phyloP scores from a whole-genome alignment of 345 rosid genomes.

The Lepidium sativum region DNA sequence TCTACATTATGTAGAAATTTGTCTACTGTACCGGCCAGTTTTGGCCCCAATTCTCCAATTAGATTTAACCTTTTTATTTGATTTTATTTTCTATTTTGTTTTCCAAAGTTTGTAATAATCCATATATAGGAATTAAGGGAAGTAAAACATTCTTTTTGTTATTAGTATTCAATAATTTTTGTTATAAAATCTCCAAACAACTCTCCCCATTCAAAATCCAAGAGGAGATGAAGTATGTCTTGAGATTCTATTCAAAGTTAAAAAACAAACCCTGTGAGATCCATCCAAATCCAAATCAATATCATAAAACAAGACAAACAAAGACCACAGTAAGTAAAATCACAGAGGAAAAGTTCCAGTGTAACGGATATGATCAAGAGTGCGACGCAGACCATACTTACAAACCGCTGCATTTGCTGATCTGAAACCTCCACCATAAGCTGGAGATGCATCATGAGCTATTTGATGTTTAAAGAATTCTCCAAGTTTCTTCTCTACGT shows the following conservation, averaged over 20 bases:
- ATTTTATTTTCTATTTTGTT: no score
- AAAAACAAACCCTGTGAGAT: conserved; percentile 9
- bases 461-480: conserved; percentile 87
- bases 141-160: background rate
- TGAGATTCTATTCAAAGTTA: conserved; percentile 14
- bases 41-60: no score
- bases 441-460: conserved; percentile 74
- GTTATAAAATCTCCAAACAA: conserved; percentile 16
- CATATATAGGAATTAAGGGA: background rate
- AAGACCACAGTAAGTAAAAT: conserved; percentile 4
- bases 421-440: conserved; percentile 88
- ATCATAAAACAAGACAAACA: background rate
- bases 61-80: no score
- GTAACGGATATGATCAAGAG: conserved; percentile 59
- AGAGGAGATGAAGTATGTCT: conserved; percentile 7
- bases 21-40: no score
- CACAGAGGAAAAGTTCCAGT: conserved; percentile 67
- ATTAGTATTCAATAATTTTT: conserved; percentile 10
- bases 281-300: conserved; percentile 12
- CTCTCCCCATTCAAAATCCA: conserved; percentile 7
- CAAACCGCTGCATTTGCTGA: conserved; percentile 75
- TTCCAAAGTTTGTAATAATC: background rate
- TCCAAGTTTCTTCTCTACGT: conserved; percentile 66
- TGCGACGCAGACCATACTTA: conserved; percentile 60
- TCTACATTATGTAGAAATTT: no score